phyloP scores from a whole-genome alignment of 768 basidiomycete species.

The Vishniacozyma victoriae region DNA sequence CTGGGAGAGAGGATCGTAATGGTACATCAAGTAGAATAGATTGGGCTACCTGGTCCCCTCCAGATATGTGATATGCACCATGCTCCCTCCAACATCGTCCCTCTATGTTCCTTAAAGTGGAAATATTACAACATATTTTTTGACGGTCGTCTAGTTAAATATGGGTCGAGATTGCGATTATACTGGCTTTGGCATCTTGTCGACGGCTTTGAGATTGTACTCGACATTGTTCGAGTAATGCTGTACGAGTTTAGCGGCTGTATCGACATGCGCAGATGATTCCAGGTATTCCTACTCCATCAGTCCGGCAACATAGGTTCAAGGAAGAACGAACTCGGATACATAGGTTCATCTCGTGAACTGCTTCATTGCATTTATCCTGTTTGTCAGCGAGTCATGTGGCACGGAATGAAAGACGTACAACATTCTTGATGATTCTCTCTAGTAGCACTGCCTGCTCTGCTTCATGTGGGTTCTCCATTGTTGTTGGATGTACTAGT shows the following conservation, averaged over 20 bases:
- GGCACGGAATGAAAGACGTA: slow-evolving; percentile 47
- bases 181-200: slow-evolving; percentile 37
- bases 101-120: not conserved
- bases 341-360: slow-evolving; percentile 80
- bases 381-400: slow-evolving; percentile 39
- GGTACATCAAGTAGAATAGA: slow-evolving; percentile 19
- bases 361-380: slow-evolving; percentile 90
- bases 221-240: slow-evolving; percentile 90
- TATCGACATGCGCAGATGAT: slow-evolving; percentile 70
- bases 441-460: slow-evolving; percentile 84
- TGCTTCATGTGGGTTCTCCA: slow-evolving; percentile 96
- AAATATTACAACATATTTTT: no score
- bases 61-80: not conserved
- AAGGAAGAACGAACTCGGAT: slow-evolving; percentile 58
- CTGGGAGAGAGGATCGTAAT: slow-evolving; percentile 1
- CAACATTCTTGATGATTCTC: slow-evolving; percentile 82
- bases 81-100: not conserved
- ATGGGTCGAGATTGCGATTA: slow-evolving; percentile 12
- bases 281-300: slow-evolving; percentile 66
- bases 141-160: no score
- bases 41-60: not conserved
- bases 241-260: slow-evolving; percentile 72
- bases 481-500: slow-evolving; percentile 42
- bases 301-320: not conserved
- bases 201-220: slow-evolving; percentile 71